These are phyloP conservation scores for Apostasia ramifera DNA, from an alignment of 106 monocot genomes.

Conservation along the genomic window DNA sequence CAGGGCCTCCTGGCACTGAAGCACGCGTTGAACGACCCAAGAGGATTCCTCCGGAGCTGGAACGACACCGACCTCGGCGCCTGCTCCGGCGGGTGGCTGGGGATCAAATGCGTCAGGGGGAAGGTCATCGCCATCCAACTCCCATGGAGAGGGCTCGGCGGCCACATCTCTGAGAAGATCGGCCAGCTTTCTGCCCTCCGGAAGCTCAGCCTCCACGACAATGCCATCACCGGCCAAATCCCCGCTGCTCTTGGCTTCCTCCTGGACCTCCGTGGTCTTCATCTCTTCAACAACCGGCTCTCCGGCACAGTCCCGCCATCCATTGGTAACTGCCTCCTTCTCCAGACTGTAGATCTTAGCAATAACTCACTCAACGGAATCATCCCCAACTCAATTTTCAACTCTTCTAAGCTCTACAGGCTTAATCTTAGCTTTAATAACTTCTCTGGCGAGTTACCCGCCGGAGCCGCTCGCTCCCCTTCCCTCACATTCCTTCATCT, in stretches of 20 bases:
- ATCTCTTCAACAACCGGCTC: constrained; percentile 79
- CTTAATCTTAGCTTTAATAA: constrained; percentile 73
- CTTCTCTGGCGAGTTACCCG: constrained; percentile 61
- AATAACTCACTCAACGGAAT: constrained; percentile 47
- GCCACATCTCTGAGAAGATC: constrained; percentile 50
- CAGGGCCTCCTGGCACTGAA: constrained; percentile 78
- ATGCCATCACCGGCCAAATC: constrained; percentile 49
- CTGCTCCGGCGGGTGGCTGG: constrained; percentile 73
- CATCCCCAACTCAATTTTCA: constrained; percentile 39
- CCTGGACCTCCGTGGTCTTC: constrained; percentile 53
- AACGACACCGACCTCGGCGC: constrained; percentile 66
- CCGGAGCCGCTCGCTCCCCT: constrained; percentile 11
- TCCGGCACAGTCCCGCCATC: constrained; percentile 57
- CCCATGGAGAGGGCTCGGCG: constrained; percentile 61
- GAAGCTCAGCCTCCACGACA: constrained; percentile 79
- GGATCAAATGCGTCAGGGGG: constrained; percentile 81
- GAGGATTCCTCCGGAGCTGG: constrained; percentile 56
- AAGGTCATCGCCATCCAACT: constrained; percentile 75
- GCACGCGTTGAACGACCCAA: constrained; percentile 45
- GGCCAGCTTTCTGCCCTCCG: constrained; percentile 62
- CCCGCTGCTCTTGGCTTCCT: constrained; percentile 58
- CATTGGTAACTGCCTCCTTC: constrained; percentile 37
- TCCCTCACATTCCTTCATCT: constrained; percentile 24
- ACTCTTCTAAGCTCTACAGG: constrained; percentile 45
- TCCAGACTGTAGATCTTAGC: constrained; percentile 62